Evolutionary conservation across 2,329 filamentous ascomycete species (phyloP), one percentile per base, ranked within the genome.

Genomic region (Fusarium subtropicale): DNA sequence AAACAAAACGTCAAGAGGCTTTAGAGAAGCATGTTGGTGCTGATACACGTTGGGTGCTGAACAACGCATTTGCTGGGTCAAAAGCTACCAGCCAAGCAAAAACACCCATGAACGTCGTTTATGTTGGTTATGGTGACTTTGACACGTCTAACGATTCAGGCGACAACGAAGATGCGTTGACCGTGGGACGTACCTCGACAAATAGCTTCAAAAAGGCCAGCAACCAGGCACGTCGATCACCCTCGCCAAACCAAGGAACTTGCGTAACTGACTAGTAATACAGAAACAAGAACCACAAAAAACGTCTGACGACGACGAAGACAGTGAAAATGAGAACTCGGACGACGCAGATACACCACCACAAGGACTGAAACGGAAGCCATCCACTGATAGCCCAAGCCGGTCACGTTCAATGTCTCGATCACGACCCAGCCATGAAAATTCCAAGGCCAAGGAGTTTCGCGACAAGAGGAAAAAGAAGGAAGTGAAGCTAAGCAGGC

Each of bases 31-130:
- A 89, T 64, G 87, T 88, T 48, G 84, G 86, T 44, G 88, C 90
- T 54, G 92, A 94, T 77, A 91, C 90, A 20, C 89, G 90, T 76
- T 95, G 92, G 92, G 90, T 92, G 20, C 81, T 94, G 57, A 89
- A 88, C 64, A 84, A 88, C 54, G 71, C 73, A 18, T 68, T 72
- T 50, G 56, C 68, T 36, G 67, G 74, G 18, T 44, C 68, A 13
- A 71, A 71, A 55, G 73, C 77, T 26, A 60, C 67, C 22, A 74
- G 73, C 69, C 71, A 71, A 56, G 64, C 79, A 44, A 78, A 81
- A 60, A 74, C 80, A 41, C 81, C 81, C 28, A 76, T 87, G 55
- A 84, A 85, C 56, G 84, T 94, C 36, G 86, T 92, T 48, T 89
- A 89, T 60, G 81, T 86, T 64, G 82, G 83, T 24, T 87, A 84